Evolutionary conservation across 495 filamentous ascomycete genomes (phyloP).

Genomic region (Tuber magnatum): DNA sequence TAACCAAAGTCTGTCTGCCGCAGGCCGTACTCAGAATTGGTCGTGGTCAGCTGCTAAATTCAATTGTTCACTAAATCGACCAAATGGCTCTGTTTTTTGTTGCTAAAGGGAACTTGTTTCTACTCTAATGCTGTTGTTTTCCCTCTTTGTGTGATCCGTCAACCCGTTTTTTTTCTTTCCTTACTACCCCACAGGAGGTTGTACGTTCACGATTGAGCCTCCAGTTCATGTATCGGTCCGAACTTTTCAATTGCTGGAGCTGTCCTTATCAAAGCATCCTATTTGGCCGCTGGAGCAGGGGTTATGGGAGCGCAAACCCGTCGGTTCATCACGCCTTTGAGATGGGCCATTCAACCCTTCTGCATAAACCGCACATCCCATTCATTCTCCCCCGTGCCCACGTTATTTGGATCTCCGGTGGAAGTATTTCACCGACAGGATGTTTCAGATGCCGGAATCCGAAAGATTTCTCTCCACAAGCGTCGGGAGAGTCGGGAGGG

Average conservation of each 20-base stretch:
- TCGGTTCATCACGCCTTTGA: conserved; percentile 13
- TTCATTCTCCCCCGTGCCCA: background rate
- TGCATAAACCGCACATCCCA: background rate
- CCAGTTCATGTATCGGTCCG: conserved; percentile 19
- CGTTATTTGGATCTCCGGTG: conserved; percentile 5
- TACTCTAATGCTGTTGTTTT: background rate
- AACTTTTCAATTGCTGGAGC: conserved; percentile 5
- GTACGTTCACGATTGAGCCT: conserved; percentile 24
- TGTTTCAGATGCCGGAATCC: conserved; percentile 27
- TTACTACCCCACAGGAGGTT: conserved; percentile 6
- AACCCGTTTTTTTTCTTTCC: conserved; percentile 21
- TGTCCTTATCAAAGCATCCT: conserved; percentile 16
- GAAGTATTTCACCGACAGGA: conserved; percentile 5
- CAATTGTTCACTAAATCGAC: conserved; percentile 4
- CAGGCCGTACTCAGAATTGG: conserved; percentile 10
- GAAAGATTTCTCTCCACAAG: conserved; percentile 10
- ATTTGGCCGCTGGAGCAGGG: conserved; percentile 9
- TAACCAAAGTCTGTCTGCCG: conserved; percentile 17
- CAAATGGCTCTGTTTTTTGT: background rate
- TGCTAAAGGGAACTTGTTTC: conserved; percentile 12
- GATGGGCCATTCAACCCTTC: conserved; percentile 10
- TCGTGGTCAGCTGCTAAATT: conserved; percentile 12
- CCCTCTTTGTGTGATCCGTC: conserved; percentile 15
- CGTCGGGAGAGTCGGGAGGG: background rate
- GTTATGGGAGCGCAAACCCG: conserved; percentile 23